These are phyloP conservation scores for Colletotrichum tropicale DNA, from an alignment of 2,329 filamentous ascomycete genomes.

Conservation along the genomic window DNA sequence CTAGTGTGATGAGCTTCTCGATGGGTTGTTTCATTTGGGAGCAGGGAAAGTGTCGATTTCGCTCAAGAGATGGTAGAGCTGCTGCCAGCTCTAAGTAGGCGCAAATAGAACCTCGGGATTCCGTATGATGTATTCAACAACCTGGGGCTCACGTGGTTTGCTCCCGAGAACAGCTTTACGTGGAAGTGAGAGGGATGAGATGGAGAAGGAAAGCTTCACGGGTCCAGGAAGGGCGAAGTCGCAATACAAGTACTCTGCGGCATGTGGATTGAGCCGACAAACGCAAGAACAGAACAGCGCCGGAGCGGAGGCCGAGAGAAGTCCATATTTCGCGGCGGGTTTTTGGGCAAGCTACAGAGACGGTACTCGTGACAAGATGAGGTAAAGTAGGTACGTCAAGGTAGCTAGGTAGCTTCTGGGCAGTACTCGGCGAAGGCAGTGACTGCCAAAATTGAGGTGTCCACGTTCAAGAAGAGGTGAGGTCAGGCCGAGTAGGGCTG, in stretches of 20 bases:
- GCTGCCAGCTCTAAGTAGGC: not conserved
- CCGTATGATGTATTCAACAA: not conserved
- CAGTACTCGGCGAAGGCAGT: not conserved
- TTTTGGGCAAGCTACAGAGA: not conserved
- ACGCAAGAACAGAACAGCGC: not conserved
- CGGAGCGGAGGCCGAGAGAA: conserved; percentile 6
- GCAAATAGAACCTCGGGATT: not conserved
- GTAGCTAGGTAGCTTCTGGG: not conserved
- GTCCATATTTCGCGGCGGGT: not conserved
- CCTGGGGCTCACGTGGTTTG: not conserved
- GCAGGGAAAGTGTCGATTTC: not conserved
- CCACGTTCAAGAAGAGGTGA: not conserved
- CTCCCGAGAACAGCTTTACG: not conserved
- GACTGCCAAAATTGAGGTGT: not conserved
- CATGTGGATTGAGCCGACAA: not conserved
- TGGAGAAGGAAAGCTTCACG: not conserved
- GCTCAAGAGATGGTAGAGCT: not conserved
- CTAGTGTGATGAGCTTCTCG: not conserved
- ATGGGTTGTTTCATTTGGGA: not conserved
- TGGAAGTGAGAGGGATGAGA: not conserved
- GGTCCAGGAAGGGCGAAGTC: not conserved
- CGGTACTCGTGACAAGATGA: not conserved
- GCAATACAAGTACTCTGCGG: not conserved
- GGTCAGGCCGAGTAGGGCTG: not conserved
- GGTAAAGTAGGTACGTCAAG: not conserved